Evolutionary conservation across 1,284 basidiomycete species (phyloP).

Genomic region (Limonomyces culmigenus): DNA sequence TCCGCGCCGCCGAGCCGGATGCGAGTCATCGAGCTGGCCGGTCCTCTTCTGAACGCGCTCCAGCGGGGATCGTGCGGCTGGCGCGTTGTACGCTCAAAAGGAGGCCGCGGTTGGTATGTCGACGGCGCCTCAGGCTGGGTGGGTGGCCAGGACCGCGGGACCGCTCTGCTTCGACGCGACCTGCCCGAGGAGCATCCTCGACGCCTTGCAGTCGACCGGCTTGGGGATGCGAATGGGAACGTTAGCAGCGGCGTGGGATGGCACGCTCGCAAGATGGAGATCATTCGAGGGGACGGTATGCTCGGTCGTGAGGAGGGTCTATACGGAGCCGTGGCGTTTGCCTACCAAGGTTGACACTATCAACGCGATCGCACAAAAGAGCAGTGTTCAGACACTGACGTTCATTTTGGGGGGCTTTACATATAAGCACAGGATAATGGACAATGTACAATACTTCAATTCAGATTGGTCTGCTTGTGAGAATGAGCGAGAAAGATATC

Average conservation of each 20-base stretch:
- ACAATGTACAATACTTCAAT: no score
- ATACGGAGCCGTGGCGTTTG: conserved; percentile 87
- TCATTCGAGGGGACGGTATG: conserved; percentile 79
- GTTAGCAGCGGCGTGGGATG: conserved; percentile 85
- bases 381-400: no score
- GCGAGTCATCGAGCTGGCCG: conserved; percentile 77
- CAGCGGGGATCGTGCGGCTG: conserved; percentile 69
- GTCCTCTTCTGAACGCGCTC: conserved; percentile 54
- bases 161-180: conserved; percentile 35
- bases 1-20: conserved; percentile 52
- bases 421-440: no score
- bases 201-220: conserved; percentile 45
- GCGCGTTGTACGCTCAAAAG: conserved; percentile 82
- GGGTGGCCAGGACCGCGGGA: conserved; percentile 13
- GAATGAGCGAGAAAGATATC: no score
- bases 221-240: conserved; percentile 77
- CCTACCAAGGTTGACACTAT: conserved; percentile 62
- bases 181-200: conserved; percentile 47
- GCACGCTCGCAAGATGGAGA: conserved; percentile 97
- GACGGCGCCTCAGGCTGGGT: conserved; percentile 78
- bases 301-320: conserved; percentile 83
- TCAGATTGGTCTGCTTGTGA: no score
- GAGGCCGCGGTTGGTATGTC: conserved; percentile 91
- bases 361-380: no score
- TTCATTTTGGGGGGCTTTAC: no score